Percentiles rank a stretch among this genome's conserved stretches.
phyloP scores from a whole-genome alignment of 2,329 filamentous ascomycete species.

The Teratosphaeria viscida region DNA sequence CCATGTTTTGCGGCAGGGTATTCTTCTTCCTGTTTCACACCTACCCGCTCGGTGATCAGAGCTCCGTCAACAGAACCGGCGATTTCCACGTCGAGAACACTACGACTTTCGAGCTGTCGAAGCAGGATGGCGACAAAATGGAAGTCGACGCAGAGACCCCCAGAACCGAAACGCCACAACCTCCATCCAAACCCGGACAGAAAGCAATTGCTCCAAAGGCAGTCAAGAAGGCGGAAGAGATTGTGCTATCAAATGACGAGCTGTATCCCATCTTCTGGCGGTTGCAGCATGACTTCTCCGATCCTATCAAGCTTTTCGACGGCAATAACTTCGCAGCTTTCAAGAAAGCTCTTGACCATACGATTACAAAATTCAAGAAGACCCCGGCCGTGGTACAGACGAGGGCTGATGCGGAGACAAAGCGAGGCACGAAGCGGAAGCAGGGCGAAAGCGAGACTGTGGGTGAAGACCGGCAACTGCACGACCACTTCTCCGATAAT shows the following conservation, averaged over 20 bases:
- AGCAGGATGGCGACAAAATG: conserved; percentile 44
- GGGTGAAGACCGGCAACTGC: conserved; percentile 33
- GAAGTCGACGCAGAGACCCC: conserved; percentile 46
- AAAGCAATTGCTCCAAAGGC: conserved; percentile 17
- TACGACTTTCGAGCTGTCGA: conserved; percentile 60
- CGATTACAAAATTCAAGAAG: conserved; percentile 64
- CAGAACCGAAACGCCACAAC: conserved; percentile 15
- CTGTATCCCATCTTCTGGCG: conserved; percentile 93
- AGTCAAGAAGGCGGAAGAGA: conserved; percentile 31
- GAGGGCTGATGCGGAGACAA: conserved; percentile 53
- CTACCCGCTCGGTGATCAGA: conserved; percentile 91
- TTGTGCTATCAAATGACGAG: conserved; percentile 51
- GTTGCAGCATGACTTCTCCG: conserved; percentile 81
- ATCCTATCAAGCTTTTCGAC: conserved; percentile 69
- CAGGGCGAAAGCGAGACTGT: conserved; percentile 14
- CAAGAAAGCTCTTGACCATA: conserved; percentile 51
- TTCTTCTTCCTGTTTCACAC: conserved; percentile 99
- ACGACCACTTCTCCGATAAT: conserved; percentile 47
- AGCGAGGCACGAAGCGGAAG: conserved; percentile 61
- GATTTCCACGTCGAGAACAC: conserved; percentile 95
- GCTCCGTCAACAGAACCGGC: conserved; percentile 89
- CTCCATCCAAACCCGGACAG: conserved; percentile 15
- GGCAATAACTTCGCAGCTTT: conserved; percentile 58
- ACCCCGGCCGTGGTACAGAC: conserved; percentile 58
- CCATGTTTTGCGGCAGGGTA: conserved; percentile 91